Evolutionary conservation across 2,329 filamentous ascomycete species (phyloP), one percentile per base, ranked within the genome.

Genomic region (Purpureocillium takamizusanense): DNA sequence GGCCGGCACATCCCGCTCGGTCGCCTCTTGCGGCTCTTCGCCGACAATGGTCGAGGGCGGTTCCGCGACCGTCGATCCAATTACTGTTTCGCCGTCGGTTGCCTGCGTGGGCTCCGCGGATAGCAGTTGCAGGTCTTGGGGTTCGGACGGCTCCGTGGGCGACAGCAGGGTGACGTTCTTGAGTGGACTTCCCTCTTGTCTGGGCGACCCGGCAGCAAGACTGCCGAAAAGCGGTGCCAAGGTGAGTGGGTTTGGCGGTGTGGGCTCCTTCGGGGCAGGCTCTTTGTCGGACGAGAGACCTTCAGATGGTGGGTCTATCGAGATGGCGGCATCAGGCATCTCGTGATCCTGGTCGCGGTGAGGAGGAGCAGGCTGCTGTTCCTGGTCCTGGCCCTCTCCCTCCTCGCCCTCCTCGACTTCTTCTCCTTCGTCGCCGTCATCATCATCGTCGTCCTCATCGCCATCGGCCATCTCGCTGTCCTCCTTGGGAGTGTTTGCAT

Each of bases 401-500:
- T 65, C 67, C 4, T 64, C 69, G 3, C 62, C 69, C 4, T 66
- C 69, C 2, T 67, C 67, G 3, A 62, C 70, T 3, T 69, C 66
- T 2, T 65, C 66, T 4, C 66, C 68, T 4, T 61, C 67, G 2
- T 66, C 70, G 2, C 70, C 69, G 14, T 66, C 69, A 3, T 68
- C 69, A 8, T 63, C 61, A 53, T 59, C 57, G n/a, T 61, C 66
- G 14, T 70, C 59, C 3, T 65, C 61, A 23, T 67, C 63, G 17
- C 62, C 66, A 31, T 79, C 78, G 1, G 62, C 67, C 63, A 74
- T 72, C 42, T 75, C 70, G 46, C 63, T 68, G 43, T 75, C 72
- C 12, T 65, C 63, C 34, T 65, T 65, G n/a, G 59, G 57, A 12
- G 56, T 58, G 18, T 65, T 65, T 12, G 65, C 65, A 29, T 65